Conservation (phyloP, 2,329 filamentous ascomycete species). For the Dothideomycetes sp. region DNA sequence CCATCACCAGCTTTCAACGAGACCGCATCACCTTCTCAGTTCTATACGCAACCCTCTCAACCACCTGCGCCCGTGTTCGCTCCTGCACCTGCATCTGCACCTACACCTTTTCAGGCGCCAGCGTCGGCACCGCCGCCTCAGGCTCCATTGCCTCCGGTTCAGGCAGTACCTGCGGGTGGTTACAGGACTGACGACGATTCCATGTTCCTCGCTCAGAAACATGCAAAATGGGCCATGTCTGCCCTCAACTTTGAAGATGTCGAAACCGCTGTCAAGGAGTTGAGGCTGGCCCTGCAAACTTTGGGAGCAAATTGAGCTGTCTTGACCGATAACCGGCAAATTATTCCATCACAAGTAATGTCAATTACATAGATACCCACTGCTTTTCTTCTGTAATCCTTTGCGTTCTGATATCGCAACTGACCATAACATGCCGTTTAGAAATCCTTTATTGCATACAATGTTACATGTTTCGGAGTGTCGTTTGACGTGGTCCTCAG, state of each 20-base stretch:
- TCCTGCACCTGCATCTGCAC: conserved; percentile 32
- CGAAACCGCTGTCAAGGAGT: conserved; percentile 75
- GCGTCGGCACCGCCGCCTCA: conserved; percentile 18
- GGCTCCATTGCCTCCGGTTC: conserved; percentile 14
- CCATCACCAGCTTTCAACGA: conserved; percentile 16
- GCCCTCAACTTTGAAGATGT: conserved; percentile 96
- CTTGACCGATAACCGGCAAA: too few species aligned
- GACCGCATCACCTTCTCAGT: conserved; percentile 16
- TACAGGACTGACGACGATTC: conserved; percentile 57
- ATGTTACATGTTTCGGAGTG: conserved; percentile 2
- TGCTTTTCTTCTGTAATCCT: background rate
- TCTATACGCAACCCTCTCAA: conserved; percentile 17
- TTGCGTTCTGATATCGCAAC: background rate
- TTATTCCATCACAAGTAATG: background rate
- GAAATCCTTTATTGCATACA: too few species aligned
- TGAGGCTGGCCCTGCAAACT: conserved; percentile 62
- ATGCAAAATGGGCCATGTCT: conserved; percentile 94
- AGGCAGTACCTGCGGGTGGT: conserved; percentile 29
- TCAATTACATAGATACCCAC: background rate
- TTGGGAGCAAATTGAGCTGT: conserved; percentile 52
- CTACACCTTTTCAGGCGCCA: conserved; percentile 21
- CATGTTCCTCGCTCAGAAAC: conserved; percentile 78
- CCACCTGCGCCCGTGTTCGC: conserved; percentile 8
- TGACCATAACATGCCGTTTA: too few species aligned
- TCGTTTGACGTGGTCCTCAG: too few species aligned